Evolutionary conservation across 1,284 basidiomycete species (phyloP), one percentile per base, ranked within the genome.

Genomic region (Stereum hirsutum): DNA sequence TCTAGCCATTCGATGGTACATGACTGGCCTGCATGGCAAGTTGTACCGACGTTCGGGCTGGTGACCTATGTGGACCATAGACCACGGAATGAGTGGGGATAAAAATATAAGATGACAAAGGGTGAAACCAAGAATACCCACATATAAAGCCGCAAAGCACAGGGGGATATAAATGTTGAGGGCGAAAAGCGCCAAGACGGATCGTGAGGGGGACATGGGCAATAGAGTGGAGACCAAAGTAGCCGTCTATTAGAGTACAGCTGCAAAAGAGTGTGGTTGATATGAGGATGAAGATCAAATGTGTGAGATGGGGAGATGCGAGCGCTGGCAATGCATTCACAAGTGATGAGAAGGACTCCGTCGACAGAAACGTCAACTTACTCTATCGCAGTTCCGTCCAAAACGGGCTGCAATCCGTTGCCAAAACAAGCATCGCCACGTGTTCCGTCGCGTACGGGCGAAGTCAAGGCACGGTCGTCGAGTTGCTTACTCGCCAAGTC

Each of bases 1-100:
- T 85, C 81, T 1, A 75, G 43, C 80, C 81, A 85, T 41, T 65
- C 46, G 2, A 84, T 68, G 0, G 56, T 59, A 57, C 76, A 81
- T 11, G 67, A 45, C 49, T 74, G 55, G 10, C 74, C 77, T 23
- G 60, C 81, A 34, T 59, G 59, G 53, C 77, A 82, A 4, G 58
- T 59, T 4, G 69, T 64, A 28, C 60, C 52, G 35, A 54, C 42
- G 5, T 55, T 44, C 14, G 81, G 81, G 39, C 64, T 47, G 27
- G 70, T 37, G 12, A 38, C 35, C 42, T 43, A 27, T 7, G n/a
- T n/a, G n/a, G n/a, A n/a, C n/a, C n/a, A n/a, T n/a, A n/a, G n/a
- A n/a, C n/a, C n/a, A n/a, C n/a, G n/a, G n/a, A n/a, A n/a, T n/a
- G n/a, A n/a, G n/a, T n/a, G n/a, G n/a, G n/a, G n/a, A n/a, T n/a